A percentile compares a stretch with the other conserved stretches of the same genome.
phyloP scores from a whole-genome alignment of 148 eudicot genomes.

The Chenopodium formosanum region DNA sequence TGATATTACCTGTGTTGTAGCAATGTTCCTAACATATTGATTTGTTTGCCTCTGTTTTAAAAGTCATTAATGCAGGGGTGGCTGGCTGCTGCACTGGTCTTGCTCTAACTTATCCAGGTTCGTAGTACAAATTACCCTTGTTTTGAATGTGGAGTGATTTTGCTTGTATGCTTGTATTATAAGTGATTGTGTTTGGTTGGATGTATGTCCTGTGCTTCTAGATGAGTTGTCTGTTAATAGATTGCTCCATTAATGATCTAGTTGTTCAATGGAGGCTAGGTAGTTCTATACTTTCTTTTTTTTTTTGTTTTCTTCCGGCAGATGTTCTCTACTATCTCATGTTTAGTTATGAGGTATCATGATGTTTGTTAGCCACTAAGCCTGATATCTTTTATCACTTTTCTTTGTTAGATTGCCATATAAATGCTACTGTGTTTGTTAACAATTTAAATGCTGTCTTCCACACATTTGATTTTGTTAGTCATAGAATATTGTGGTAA shows the following conservation, averaged over 20 bases:
- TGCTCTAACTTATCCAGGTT: slow-evolving; percentile 89
- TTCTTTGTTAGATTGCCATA: neutral
- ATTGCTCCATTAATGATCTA: too few species aligned
- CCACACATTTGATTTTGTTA: neutral
- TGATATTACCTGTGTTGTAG: slow-evolving; percentile 4
- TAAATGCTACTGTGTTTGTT: neutral
- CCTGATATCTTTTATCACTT: neutral
- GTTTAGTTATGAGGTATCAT: neutral
- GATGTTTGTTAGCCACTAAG: neutral
- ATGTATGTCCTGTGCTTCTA: neutral
- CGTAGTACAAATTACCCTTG: neutral
- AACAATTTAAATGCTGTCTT: neutral
- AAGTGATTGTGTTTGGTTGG: neutral
- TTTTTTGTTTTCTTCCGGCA: neutral
- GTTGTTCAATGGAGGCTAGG: too few species aligned
- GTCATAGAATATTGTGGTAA: neutral
- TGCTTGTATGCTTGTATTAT: neutral
- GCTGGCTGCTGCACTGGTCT: slow-evolving; percentile 98
- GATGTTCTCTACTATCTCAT: neutral
- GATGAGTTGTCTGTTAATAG: neutral
- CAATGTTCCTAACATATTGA: neutral
- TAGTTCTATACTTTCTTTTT: too few species aligned
- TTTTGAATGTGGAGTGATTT: neutral
- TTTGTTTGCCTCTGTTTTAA: slow-evolving; percentile 18
- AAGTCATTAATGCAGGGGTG: slow-evolving; percentile 85